Evolutionary conservation across 2,329 filamentous ascomycete genomes (phyloP).

Genomic region (Phyllosticta citriasiana): DNA sequence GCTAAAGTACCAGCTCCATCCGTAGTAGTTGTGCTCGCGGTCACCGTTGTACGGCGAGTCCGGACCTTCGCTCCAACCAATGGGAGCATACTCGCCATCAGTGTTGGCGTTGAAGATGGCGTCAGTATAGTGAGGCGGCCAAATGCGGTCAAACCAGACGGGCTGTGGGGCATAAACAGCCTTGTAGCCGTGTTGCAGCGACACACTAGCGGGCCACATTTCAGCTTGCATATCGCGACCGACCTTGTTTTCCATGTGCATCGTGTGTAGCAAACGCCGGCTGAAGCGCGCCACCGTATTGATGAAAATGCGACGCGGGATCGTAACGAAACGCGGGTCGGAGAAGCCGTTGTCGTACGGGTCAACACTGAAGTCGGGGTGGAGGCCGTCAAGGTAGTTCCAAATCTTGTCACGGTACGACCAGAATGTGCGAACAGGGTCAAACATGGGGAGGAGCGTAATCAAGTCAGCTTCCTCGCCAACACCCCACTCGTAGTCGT

Average conservation of each 20-base stretch:
- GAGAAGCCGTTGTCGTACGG: slow-evolving; percentile 46
- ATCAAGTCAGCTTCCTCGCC: slow-evolving; percentile 87
- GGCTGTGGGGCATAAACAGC: slow-evolving; percentile 86
- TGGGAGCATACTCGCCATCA: slow-evolving; percentile 58
- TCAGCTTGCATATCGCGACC: slow-evolving; percentile 90
- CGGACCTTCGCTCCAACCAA: slow-evolving; percentile 33
- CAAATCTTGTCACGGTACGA: slow-evolving; percentile 40
- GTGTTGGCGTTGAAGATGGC: slow-evolving; percentile 60
- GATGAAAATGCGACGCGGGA: slow-evolving; percentile 72
- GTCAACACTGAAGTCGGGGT: slow-evolving; percentile 82
- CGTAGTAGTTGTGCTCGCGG: slow-evolving; percentile 78
- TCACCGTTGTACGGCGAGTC: slow-evolving; percentile 45
- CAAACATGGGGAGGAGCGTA: slow-evolving; percentile 83
- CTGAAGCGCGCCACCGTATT: slow-evolving; percentile 82
- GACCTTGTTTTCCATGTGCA: slow-evolving; percentile 84
- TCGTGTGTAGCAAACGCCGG: slow-evolving; percentile 65
- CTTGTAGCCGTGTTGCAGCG: slow-evolving; percentile 86
- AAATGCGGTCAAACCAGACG: slow-evolving; percentile 75
- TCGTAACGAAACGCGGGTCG: slow-evolving; percentile 35
- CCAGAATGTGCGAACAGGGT: slow-evolving; percentile 83
- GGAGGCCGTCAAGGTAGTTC: slow-evolving; percentile 42
- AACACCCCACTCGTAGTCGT: slow-evolving; percentile 78
- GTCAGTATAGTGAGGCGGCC: slow-evolving; percentile 71
- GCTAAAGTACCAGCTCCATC: slow-evolving; percentile 88
- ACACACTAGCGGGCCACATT: slow-evolving; percentile 87